Percentiles rank a stretch among this genome's conserved stretches.
phyloP scores from a whole-genome alignment of 257 asterid species.

The Scutellaria galericulata region DNA sequence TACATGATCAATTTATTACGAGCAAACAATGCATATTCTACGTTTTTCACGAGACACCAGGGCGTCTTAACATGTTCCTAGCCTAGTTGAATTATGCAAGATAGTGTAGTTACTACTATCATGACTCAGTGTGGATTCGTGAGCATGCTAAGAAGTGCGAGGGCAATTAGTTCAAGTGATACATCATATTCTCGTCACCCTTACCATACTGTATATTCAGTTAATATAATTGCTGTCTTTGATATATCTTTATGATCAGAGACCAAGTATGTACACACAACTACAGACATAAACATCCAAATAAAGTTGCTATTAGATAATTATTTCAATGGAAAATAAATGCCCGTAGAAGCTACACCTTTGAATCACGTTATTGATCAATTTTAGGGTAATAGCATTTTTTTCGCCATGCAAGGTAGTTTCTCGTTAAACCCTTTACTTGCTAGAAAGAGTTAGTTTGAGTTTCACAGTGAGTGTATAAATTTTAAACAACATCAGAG shows the following conservation, averaged over 20 bases:
- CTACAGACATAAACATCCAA: background rate
- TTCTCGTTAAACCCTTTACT: conserved; percentile 16
- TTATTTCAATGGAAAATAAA: background rate
- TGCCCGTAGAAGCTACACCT: background rate
- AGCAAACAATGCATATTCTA: background rate
- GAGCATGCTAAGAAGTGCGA: background rate
- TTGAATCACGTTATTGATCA: background rate
- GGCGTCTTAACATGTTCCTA: background rate
- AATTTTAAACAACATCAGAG: conserved; percentile 15
- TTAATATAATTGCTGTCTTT: background rate
- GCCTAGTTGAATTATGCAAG: background rate
- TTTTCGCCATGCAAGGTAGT: background rate
- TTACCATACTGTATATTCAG: background rate
- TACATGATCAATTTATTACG: background rate
- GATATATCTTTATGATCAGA: background rate
- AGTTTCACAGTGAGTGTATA: background rate
- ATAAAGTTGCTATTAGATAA: background rate
- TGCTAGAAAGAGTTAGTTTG: background rate
- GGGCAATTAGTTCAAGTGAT: background rate
- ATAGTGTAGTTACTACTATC: background rate
- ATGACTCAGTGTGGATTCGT: background rate
- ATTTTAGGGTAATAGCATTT: background rate
- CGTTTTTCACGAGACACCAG: background rate
- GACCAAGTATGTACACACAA: background rate
- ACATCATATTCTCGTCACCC: background rate